A percentile compares a stretch with the other conserved stretches of the same genome.
Evolutionary conservation across 352 stramenopile species (phyloP).

Genomic region (Pilasporangium apinafurcum): DNA sequence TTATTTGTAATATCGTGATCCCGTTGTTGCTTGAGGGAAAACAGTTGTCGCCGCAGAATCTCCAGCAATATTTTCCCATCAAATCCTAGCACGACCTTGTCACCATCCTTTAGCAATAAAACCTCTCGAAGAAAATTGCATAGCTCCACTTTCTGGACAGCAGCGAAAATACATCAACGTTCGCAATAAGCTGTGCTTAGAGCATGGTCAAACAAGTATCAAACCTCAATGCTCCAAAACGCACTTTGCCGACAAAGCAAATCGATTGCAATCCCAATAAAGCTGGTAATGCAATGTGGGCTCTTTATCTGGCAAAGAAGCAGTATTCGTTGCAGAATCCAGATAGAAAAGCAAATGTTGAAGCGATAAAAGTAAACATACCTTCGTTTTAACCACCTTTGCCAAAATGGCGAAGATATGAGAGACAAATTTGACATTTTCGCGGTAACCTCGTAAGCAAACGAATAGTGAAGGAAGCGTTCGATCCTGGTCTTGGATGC

Average conservation of each 20-base stretch:
- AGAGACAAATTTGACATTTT: slow-evolving; percentile 34
- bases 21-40: neutral
- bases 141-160: slow-evolving; percentile 39
- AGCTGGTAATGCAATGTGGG: slow-evolving; percentile 39
- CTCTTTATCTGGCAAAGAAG: slow-evolving; percentile 11
- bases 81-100: slow-evolving; percentile 37
- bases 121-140: slow-evolving; percentile 62
- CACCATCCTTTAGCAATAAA: slow-evolving; percentile 35
- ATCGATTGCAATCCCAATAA: slow-evolving; percentile 54
- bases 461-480: slow-evolving; percentile 59
- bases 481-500: slow-evolving; percentile 33
- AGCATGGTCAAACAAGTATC: neutral
- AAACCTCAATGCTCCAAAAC: slow-evolving; percentile 12
- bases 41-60: slow-evolving; percentile 6
- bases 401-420: slow-evolving; percentile 57
- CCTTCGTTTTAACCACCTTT: slow-evolving; percentile 34
- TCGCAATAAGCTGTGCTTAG: neutral
- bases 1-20: too few species aligned
- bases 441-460: slow-evolving; percentile 41
- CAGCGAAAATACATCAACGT: too few species aligned
- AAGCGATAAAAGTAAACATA: slow-evolving; percentile 2
- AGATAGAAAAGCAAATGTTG: neutral
- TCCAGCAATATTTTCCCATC: slow-evolving; percentile 35
- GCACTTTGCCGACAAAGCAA: slow-evolving; percentile 19
- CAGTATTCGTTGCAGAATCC: neutral